Conservation (phyloP, 2,329 filamentous ascomycete species). For the Lasiodiplodia citricola region DNA sequence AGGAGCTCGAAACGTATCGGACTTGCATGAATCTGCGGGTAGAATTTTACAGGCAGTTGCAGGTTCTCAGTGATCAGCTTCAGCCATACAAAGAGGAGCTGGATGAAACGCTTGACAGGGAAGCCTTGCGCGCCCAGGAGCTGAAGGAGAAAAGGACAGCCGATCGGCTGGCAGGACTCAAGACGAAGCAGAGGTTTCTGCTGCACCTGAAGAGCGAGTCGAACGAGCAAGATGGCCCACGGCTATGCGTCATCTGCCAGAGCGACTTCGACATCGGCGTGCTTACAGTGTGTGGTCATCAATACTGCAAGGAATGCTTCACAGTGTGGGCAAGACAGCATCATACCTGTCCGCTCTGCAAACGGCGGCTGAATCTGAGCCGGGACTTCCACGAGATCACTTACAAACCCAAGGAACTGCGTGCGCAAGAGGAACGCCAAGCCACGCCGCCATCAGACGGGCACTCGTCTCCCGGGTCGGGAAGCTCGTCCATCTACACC, state of each 20-base stretch:
- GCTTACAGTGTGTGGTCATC: slow-evolving; percentile 86
- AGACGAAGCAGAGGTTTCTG: slow-evolving; percentile 78
- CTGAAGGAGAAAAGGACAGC: slow-evolving; percentile 59
- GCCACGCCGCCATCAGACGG: slow-evolving; percentile 22
- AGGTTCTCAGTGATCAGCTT: slow-evolving; percentile 88
- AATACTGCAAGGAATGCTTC: slow-evolving; percentile 91
- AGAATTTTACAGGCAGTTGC: slow-evolving; percentile 89
- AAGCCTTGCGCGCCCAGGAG: slow-evolving; percentile 50
- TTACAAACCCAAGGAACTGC: slow-evolving; percentile 75
- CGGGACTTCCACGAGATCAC: slow-evolving; percentile 82
- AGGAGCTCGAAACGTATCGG: slow-evolving; percentile 77
- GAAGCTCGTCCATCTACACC: slow-evolving; percentile 68
- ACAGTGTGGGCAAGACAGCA: slow-evolving; percentile 76
- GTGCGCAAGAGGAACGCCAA: slow-evolving; percentile 65
- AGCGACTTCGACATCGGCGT: slow-evolving; percentile 76
- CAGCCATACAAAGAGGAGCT: slow-evolving; percentile 71
- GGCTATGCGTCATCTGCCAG: slow-evolving; percentile 87
- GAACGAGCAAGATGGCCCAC: slow-evolving; percentile 59
- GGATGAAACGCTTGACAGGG: slow-evolving; percentile 61
- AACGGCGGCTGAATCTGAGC: slow-evolving; percentile 65
- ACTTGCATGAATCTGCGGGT: slow-evolving; percentile 82
- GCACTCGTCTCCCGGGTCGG: background rate
- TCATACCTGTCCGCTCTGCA: slow-evolving; percentile 84
- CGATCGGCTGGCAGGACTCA: slow-evolving; percentile 64
- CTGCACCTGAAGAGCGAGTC: slow-evolving; percentile 66